phyloP scores from a whole-genome alignment of 805 yeast genomes.

The Ogataea parapolymorpha region DNA sequence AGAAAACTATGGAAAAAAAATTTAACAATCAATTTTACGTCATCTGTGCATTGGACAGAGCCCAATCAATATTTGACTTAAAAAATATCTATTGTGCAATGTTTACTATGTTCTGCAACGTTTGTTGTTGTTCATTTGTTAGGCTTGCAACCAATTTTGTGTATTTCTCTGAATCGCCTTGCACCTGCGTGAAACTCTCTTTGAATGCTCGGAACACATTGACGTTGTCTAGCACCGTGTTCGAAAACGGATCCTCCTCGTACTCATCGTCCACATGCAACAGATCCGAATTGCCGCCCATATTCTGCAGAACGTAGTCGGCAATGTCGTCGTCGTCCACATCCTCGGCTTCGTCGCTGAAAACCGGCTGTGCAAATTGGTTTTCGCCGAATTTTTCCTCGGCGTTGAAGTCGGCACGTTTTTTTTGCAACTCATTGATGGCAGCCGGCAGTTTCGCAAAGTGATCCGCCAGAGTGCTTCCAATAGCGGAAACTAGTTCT shows the following conservation, averaged over 20 bases:
- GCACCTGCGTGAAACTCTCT: constrained; percentile 47
- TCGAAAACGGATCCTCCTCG: constrained; percentile 77
- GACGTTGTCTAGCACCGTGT: constrained; percentile 72
- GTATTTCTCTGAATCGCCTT: constrained; percentile 40
- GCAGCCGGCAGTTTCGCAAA: constrained; percentile 70
- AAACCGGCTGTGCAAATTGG: constrained; percentile 13
- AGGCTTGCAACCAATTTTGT: constrained; percentile 20
- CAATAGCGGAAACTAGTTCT: constrained; percentile 44
- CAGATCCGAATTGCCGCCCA: constrained; percentile 42
- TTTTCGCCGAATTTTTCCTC: constrained; percentile 26
- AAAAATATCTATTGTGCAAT: constrained; percentile 7
- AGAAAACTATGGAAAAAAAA: constrained; percentile 2
- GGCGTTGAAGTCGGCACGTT: constrained; percentile 51
- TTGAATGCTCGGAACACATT: constrained; percentile 70
- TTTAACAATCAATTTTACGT: neutral
- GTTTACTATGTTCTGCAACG: constrained; percentile 15
- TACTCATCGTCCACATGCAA: constrained; percentile 59
- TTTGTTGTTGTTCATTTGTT: constrained; percentile 23
- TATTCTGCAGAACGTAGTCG: constrained; percentile 48
- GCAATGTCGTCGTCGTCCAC: constrained; percentile 29
- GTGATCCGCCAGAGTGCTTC: constrained; percentile 47
- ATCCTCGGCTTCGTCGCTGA: constrained; percentile 25
- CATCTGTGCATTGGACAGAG: neutral
- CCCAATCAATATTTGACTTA: neutral
- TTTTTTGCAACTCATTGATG: constrained; percentile 57